phyloP scores from a whole-genome alignment of 768 basidiomycete species.

The Tylopilus plumbeoviolaceoides region DNA sequence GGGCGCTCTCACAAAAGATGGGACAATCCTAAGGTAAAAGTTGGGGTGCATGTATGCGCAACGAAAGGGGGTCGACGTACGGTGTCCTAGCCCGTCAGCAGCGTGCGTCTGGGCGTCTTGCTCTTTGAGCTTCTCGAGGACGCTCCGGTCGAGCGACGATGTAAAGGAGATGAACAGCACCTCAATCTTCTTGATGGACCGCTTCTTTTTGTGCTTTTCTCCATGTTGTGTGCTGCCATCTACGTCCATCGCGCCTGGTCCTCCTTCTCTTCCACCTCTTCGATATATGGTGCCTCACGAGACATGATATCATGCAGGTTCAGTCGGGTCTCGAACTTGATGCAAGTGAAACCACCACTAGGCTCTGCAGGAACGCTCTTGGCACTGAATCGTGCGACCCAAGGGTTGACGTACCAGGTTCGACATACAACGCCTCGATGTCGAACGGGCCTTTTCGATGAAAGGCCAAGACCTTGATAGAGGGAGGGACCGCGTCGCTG shows the following conservation, averaged over 20 bases:
- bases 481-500: too few relatives aligned
- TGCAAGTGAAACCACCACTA: conserved; percentile 69
- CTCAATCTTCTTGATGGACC: conserved; percentile 82
- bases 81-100: too few relatives aligned
- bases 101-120: too few relatives aligned
- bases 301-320: conserved; percentile 82
- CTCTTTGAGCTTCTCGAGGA: too few relatives aligned
- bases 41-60: conserved; percentile 2
- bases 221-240: too few relatives aligned
- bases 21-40: conserved; percentile 71
- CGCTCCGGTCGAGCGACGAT: conserved; percentile 62
- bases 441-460: conserved; percentile 87
- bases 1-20: too few relatives aligned
- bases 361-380: conserved; percentile 72
- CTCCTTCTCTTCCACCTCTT: too few relatives aligned
- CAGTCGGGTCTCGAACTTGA: conserved; percentile 88
- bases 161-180: conserved; percentile 66
- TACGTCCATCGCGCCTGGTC: too few relatives aligned
- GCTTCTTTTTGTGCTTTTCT: conserved; percentile 42
- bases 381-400: conserved; percentile 78
- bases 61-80: too few relatives aligned
- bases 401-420: conserved; percentile 84
- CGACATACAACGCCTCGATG: conserved; percentile 80
- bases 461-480: too few relatives aligned
- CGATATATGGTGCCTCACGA: too few relatives aligned